Base-by-base conservation (phyloP, 371 early-diverging fungal species). In the Mucor mucedo region DNA sequence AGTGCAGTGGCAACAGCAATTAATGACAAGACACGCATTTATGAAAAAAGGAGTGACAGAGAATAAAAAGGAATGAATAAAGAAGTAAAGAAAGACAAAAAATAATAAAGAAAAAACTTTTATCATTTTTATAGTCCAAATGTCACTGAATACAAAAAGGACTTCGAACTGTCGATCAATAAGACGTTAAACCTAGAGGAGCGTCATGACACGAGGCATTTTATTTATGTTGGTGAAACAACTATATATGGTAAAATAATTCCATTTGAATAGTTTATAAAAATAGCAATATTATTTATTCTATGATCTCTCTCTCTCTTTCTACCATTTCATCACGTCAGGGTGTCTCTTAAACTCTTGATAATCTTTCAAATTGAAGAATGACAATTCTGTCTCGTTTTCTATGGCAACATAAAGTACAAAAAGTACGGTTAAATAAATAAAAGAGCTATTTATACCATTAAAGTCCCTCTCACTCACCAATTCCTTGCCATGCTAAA, bases 381-480 rank as follows among this genome's bases (percentile, higher is more conserved):
- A 87, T 3, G 92, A 92, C 21, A 95, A 67, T 70, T 95, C 96
- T 1, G 94, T 88, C 55, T 95, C 96, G 74, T 92, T 88, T 71
- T 89, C 92, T 90, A 65, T 21, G 21, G 21, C 21, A 21, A 21
- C 0, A 21, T 21, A 21, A 21, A 21, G 21, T 21, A 21, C 21
- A 21, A 21, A 21, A 21, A 21, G 21, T 21, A 21, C 21, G 21
- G 21, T 21, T 28, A 55, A 49, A 40, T 30, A 14, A 47, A 47
- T 21, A 27, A 3, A 3, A 45, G 47, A n/a, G 21, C 10, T 50
- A 42, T 32, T 50, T 29, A n/a, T 16, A 8, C 14, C 8, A 5
- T 45, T 33, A 4, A 9, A 28, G 33, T 58, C 13, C 16, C 13
- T 45, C 2, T 16, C 11, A 49, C 78, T 59, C 80, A 91, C 93